Evolutionary conservation across 202 grass and related monocot species (phyloP).

Genomic region (Zoysia matrella): DNA sequence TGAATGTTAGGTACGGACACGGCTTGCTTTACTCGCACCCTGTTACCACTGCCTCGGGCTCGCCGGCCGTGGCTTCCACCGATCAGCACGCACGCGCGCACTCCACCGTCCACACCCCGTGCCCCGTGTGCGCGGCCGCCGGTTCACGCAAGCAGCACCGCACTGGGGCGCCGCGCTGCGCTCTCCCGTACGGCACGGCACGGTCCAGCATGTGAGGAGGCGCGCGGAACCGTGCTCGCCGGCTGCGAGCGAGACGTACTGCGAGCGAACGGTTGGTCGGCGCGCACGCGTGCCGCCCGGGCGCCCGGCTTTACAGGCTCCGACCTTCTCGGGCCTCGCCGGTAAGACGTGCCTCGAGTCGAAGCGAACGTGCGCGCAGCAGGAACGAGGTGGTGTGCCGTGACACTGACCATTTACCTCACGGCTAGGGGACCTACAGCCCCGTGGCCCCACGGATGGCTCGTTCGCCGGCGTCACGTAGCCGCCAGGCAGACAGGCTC

Average conservation of each 20-base stretch:
- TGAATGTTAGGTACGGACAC: too few species aligned
- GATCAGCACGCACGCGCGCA: background rate
- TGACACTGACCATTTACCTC: conserved; percentile 44
- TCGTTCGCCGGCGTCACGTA: background rate
- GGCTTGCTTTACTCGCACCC: too few species aligned
- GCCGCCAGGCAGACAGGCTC: conserved; percentile 25
- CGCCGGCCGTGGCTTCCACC: too few species aligned
- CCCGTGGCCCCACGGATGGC: background rate
- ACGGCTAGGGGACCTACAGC: background rate
- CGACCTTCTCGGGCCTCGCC: too few species aligned
- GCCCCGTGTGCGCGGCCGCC: background rate
- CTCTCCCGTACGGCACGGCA: background rate
- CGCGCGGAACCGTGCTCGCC: background rate
- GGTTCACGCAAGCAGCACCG: background rate
- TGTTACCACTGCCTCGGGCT: too few species aligned
- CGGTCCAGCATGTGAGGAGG: conserved; percentile 3
- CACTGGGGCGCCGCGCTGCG: background rate
- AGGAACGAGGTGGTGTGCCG: conserved; percentile 1
- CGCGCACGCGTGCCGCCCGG: background rate
- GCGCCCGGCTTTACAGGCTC: too few species aligned
- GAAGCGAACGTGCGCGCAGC: conserved; percentile 24
- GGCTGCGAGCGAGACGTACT: too few species aligned
- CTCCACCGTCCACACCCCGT: background rate
- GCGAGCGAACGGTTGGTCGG: background rate
- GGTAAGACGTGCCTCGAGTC: background rate